phyloP scores from a whole-genome alignment of 176 grass and related monocot species.

The Miscanthus lutarioriparius region DNA sequence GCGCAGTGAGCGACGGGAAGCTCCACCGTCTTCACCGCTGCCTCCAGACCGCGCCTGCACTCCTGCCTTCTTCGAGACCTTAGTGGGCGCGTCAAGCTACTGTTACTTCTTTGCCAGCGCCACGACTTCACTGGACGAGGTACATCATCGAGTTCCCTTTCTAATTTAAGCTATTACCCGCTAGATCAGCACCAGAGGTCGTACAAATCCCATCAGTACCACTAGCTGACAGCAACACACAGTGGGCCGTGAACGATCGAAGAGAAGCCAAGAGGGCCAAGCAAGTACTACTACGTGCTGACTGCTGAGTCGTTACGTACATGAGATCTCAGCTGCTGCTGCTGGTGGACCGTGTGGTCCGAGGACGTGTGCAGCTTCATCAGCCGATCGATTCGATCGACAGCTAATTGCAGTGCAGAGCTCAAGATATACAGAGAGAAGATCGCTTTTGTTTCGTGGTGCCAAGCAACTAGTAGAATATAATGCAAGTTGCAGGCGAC shows the following conservation, averaged over 20 bases:
- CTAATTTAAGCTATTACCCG: too few species aligned
- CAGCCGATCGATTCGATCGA: background rate
- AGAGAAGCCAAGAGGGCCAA: conserved; percentile 10
- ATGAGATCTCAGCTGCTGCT: background rate
- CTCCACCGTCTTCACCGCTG: too few species aligned
- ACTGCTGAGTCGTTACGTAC: background rate
- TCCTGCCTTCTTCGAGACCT: too few species aligned
- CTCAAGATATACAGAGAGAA: background rate
- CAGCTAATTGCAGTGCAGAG: conserved; percentile 27
- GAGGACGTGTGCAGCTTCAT: background rate
- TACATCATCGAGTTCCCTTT: too few species aligned
- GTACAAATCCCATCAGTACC: too few species aligned
- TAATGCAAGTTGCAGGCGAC: conserved; percentile 34
- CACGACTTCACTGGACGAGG: too few species aligned
- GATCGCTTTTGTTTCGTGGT: background rate
- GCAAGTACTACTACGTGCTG: background rate
- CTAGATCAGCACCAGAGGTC: too few species aligned
- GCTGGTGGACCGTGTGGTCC: background rate
- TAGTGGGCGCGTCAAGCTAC: too few species aligned
- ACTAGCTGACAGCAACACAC: background rate
- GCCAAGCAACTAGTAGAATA: background rate
- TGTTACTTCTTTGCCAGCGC: too few species aligned
- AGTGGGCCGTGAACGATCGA: conserved; percentile 19
- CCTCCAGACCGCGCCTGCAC: too few species aligned
- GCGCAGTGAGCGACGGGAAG: too few species aligned